Percentiles rank a stretch among this genome's conserved stretches.
Conservation (phyloP, 768 basidiomycete genomes). For the Boletus pseudopeckii region DNA sequence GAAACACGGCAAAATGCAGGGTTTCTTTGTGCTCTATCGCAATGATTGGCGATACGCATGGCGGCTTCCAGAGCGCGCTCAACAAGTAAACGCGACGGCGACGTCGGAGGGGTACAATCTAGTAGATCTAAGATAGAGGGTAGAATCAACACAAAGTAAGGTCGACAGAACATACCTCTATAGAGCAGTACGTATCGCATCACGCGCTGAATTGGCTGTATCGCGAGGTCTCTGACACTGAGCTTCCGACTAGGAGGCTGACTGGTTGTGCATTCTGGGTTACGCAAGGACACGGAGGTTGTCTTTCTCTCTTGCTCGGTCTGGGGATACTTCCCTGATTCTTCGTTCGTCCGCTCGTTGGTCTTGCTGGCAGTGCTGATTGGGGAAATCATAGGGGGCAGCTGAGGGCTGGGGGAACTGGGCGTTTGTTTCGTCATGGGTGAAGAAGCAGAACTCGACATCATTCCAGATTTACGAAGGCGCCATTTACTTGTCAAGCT, state of each 20-base stretch:
- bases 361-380: slow-evolving; percentile 2
- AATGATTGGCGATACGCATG: slow-evolving; percentile 54
- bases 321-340: background rate
- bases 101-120: slow-evolving; percentile 45
- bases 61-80: slow-evolving; percentile 58
- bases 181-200: slow-evolving; percentile 61
- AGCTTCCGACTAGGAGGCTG: slow-evolving; percentile 18
- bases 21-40: slow-evolving; percentile 59
- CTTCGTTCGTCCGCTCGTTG: slow-evolving; percentile 3
- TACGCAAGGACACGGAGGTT: background rate
- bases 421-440: slow-evolving; percentile 7
- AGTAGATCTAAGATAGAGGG: slow-evolving; percentile 43
- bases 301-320: slow-evolving; percentile 3
- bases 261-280: background rate
- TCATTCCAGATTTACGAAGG: slow-evolving; percentile 17
- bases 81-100: slow-evolving; percentile 49
- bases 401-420: slow-evolving; percentile 2
- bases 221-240: slow-evolving; percentile 55
- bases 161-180: slow-evolving; percentile 41
- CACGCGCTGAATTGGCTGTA: slow-evolving; percentile 61
- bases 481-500: slow-evolving; percentile 22
- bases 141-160: background rate
- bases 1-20: slow-evolving; percentile 37
- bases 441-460: slow-evolving; percentile 5
- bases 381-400: slow-evolving; percentile 11